Evolutionary conservation across 1,284 basidiomycete species (phyloP).

Genomic region (Microbotryum saponariae): DNA sequence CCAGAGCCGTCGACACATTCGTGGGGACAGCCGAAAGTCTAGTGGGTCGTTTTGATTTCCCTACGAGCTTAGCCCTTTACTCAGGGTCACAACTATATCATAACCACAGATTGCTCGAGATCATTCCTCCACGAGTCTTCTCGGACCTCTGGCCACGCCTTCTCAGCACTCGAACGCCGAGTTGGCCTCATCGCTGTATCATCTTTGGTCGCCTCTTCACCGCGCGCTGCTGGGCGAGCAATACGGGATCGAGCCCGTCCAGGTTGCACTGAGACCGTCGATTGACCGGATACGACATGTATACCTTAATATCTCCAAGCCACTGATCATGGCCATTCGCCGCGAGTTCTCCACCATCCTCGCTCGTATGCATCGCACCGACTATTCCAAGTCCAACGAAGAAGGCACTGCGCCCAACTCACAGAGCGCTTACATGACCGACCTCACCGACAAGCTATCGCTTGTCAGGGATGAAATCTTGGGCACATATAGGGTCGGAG

Average conservation of each 20-base stretch:
- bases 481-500: conserved; percentile 60
- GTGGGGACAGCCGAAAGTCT: conserved; percentile 56
- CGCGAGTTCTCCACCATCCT: conserved; percentile 71
- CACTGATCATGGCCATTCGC: conserved; percentile 63
- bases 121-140: conserved; percentile 63
- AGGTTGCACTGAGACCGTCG: conserved; percentile 53
- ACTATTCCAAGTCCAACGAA: conserved; percentile 64
- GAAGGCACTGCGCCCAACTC: conserved; percentile 53
- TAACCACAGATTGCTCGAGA: conserved; percentile 59
- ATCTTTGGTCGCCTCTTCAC: conserved; percentile 62
- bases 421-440: conserved; percentile 78
- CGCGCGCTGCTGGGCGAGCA: conserved; percentile 62
- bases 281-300: conserved; percentile 55
- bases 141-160: conserved; percentile 66
- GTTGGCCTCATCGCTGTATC: conserved; percentile 67
- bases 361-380: conserved; percentile 69
- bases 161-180: conserved; percentile 69
- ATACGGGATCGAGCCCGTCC: conserved; percentile 49
- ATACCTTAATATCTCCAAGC: conserved; percentile 60
- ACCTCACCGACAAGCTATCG: conserved; percentile 71
- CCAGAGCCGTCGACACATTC: conserved; percentile 59
- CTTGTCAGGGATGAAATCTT: conserved; percentile 72
- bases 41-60: conserved; percentile 46
- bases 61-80: background rate
- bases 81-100: background rate